Evolutionary conservation across 2,329 filamentous ascomycete species (phyloP), one percentile per base, ranked within the genome.

Genomic region (Epichloe scottii): DNA sequence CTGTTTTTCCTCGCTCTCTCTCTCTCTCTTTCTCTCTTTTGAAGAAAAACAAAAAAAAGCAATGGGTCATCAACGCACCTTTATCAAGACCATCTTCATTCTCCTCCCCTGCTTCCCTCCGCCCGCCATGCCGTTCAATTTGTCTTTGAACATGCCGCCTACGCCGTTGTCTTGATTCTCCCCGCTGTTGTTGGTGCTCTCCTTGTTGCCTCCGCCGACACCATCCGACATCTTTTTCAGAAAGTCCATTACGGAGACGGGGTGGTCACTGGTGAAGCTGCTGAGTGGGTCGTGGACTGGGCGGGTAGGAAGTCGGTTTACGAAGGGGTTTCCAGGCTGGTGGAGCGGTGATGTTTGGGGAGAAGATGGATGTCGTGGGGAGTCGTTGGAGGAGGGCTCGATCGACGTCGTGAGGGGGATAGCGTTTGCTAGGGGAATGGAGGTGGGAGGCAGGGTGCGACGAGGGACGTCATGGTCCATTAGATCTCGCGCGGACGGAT

Each of bases 81-180:
- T 93, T 93, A 71, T 93, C 87, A 49, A 93, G 78, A n/a, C 66
- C 70, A 62, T 91, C 86, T 67, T 93, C 87, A 59, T 89, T 85
- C 78, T 88, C 83, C 77, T 91, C 87, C 63, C 81, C 67, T 86
- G 72, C 35, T 68, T 68, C 38, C 87, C 87, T 49, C 87, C 87
- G 37, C 87, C 87, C 19, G 84, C 84, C 57, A 82, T 74, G 52
- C 68, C 64, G 71, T 91, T 87, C 53, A 90, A 49, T 71, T 87
- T 88, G 69, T 84, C 77, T 63, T 80, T 76, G 56, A 89, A 65
- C 54, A 82, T 80, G 54, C 77, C 72, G 38, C 66, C 65, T 56
- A 58, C 68, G 64, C 56, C 69, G 59, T 56, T 73, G 69, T 59
- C 47, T 51, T 56, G 52, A 33, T 48, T 19, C 15, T 33, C n/a